phyloP scores from a whole-genome alignment of 2,329 filamentous ascomycete genomes.

The Fusarium circinatum region DNA sequence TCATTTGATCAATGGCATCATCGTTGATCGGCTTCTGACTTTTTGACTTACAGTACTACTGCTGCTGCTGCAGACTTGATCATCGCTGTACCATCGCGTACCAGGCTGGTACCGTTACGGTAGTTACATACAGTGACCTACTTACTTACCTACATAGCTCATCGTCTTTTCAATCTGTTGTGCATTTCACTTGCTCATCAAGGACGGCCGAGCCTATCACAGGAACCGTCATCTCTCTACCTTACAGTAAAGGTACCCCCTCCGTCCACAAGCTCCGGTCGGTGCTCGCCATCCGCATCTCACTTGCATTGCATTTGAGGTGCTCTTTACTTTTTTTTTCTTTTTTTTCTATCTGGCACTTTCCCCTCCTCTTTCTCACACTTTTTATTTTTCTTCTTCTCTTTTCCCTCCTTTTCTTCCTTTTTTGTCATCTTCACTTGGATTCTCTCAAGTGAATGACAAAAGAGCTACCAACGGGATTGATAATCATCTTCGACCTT shows the following conservation, averaged over 20 bases:
- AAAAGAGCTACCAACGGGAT: conserved; percentile 12
- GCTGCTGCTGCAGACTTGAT: conserved; percentile 8
- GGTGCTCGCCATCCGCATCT: conserved; percentile 28
- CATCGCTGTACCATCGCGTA: conserved; percentile 25
- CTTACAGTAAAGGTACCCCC: conserved; percentile 6
- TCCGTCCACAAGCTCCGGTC: conserved; percentile 8
- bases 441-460: conserved; percentile 35
- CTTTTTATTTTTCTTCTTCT: conserved; percentile 2
- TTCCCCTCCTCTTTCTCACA: neutral
- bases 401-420: neutral
- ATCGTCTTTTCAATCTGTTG: conserved; percentile 5
- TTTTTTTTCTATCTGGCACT: conserved; percentile 1
- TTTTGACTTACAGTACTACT: neutral
- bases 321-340: conserved; percentile 10
- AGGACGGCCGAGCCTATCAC: conserved; percentile 23
- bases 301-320: conserved; percentile 26
- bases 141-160: conserved; percentile 1
- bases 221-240: neutral
- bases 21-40: conserved; percentile 4
- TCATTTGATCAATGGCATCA: conserved; percentile 26
- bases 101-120: conserved; percentile 20
- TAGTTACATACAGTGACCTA: neutral
- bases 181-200: conserved; percentile 14
- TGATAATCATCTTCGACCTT: conserved; percentile 9
- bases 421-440: conserved; percentile 35